Evolutionary conservation across 768 basidiomycete genomes (phyloP), one percentile per base, ranked within the genome.

Genomic region (Cantharellus anzutake): DNA sequence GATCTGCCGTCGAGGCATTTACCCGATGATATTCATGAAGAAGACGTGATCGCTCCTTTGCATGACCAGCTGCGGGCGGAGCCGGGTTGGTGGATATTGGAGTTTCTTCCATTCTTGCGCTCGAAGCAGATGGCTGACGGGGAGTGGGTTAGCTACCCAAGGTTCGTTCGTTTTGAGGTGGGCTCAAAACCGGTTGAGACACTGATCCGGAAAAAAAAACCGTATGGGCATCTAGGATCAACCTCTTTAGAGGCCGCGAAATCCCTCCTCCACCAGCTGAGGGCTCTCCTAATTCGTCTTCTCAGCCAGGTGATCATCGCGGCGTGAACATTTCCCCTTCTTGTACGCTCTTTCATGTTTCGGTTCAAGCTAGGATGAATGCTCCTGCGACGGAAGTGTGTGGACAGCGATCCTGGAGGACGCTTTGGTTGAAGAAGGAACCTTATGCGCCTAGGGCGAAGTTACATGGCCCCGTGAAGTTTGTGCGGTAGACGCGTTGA

Each of bases 21-120:
- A 29, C 44, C 44, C 11, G 44, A 11, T 11, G 44, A 48, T 48
- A 29, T 48, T 11, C 11, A 29, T 11, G 34, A 34, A 14, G 14
- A 57, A 41, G 61, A 62, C 39, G 34, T 57, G 11, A 2, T 61
- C 34, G 50, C 41, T 41, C 55, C 52, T 2, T 29, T 61, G 40
- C 44, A 60, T 55, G 62, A 61, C 56, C 40, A 35, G 50, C 44
- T 63, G 11, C 53, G 55, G 38, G 37, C 29, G 3, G 58, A 41
- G 16, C 62, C 62, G 16, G 7, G 40, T n/a, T 63, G 62, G 62
- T 63, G 62, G 62, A 3, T 61, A 14, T 20, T 63, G n/a, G 62
- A 63, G 55, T 29, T 63, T 41, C 39, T 63, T 20, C 62, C 62
- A 16, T 63, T 63, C 40, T 16, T 38, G 20, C 37, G 52, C 11